Base-by-base conservation (phyloP, 2,329 filamentous ascomycete genomes). In the Furcasterigmium furcatum region DNA sequence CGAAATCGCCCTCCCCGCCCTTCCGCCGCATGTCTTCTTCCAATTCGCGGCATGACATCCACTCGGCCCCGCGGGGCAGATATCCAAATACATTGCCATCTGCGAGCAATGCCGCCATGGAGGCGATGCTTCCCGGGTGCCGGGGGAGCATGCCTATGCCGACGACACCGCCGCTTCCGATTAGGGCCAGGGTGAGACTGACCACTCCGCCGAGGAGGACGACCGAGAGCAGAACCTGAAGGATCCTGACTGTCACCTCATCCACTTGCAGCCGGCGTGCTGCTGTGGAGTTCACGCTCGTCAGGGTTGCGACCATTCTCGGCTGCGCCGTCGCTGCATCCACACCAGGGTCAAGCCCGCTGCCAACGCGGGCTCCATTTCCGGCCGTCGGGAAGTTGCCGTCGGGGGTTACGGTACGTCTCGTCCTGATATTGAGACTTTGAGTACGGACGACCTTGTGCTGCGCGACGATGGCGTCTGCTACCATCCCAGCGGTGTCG, bases 391-490 rank as follows among this genome's bases (percentile, higher is more conserved):
- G 40, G 12, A 42, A 42, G 18, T 21, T 42, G 13, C 40, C 40
- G 27, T 52, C 14, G 0, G 51, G 49, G 4, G 55, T 49, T 6
- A 58, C 48, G 6, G 55, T 47, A 8, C 46, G 48, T 9, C 49
- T 43, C 5, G 48, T 45, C 25, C 55, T 45, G 36, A 50, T 38
- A 44, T 58, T 66, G 35, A 69, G 44, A 1, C 59, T 58, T 43
- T 69, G 67, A 1, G 66, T 55, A 10, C 62, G 58, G 27, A 69
- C 60, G 16, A 70, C 55, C 24, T 58, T 55, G 46, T 70, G 66
- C 41, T 70, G 67, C 18, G 49, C 50, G 14, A 58, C 38, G 29
- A 70, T 66, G 20, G 63, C 62, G 38, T 59, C 58, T n/a, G 55
- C 52, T 1, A 66, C 56, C 25, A 19, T 24, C 8, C 48, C 53